These are phyloP conservation scores for Plasmodium berghei DNA, from an alignment of 169 alveolate genomes.

Conservation along the genomic window DNA sequence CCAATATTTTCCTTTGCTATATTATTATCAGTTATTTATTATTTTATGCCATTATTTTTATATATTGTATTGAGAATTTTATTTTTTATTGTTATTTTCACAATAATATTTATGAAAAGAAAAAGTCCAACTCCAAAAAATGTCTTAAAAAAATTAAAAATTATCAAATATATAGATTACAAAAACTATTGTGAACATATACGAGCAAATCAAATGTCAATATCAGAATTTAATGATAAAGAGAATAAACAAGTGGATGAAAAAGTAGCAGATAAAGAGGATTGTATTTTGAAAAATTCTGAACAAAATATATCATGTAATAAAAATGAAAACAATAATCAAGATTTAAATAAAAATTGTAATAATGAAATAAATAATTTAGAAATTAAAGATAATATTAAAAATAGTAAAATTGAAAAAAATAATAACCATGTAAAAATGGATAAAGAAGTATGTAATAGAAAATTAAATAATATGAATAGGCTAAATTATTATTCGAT, in stretches of 20 bases:
- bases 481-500: too few relatives aligned
- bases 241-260: neutral
- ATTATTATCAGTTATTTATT: constrained; percentile 46
- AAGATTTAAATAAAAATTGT: too few relatives aligned
- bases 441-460: neutral
- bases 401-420: neutral
- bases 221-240: neutral
- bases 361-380: neutral
- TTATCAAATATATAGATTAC: constrained; percentile 65
- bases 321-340: neutral
- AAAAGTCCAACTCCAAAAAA: constrained; percentile 74
- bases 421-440: neutral
- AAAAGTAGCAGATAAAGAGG: neutral
- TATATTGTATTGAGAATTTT: constrained; percentile 43
- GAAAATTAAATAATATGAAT: neutral
- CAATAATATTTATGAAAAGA: constrained; percentile 34
- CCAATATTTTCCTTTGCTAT: constrained; percentile 26
- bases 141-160: constrained; percentile 61
- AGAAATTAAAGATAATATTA: neutral
- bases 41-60: constrained; percentile 67
- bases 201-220: too few relatives aligned
- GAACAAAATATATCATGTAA: neutral
- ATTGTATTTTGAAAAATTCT: too few relatives aligned
- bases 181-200: constrained; percentile 45
- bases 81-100: constrained; percentile 28